These are phyloP conservation scores for Vigna mungo DNA, from an alignment of 306 rosid species.

Conservation along the genomic window DNA sequence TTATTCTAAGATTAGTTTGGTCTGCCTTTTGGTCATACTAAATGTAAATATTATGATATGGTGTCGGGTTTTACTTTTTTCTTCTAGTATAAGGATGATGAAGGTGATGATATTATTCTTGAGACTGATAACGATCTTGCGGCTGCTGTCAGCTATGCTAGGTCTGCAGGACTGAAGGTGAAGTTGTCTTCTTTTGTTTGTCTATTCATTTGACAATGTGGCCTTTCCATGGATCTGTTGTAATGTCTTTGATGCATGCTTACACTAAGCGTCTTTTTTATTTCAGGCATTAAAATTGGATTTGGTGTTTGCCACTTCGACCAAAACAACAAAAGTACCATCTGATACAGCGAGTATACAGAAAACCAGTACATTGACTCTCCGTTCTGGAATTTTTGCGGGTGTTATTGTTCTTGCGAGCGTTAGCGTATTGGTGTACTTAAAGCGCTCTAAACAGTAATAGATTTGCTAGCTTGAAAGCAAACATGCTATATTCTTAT, in stretches of 20 bases:
- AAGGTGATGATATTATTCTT: conserved; percentile 85
- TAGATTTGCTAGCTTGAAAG: conserved; percentile 36
- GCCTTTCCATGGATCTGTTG: conserved; percentile 14
- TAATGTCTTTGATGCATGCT: conserved; percentile 6
- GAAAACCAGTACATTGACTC: conserved; percentile 45
- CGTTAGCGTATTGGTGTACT: conserved; percentile 65
- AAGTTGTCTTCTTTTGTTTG: conserved; percentile 29
- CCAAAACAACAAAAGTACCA: conserved; percentile 23
- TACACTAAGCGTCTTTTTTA: conserved; percentile 27
- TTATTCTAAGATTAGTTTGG: conserved; percentile 31
- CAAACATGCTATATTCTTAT: conserved; percentile 19
- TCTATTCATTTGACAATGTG: conserved; percentile 18
- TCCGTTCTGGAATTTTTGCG: conserved; percentile 61
- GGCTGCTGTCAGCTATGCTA: conserved; percentile 82
- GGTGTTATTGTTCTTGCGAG: conserved; percentile 69
- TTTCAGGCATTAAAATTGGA: conserved; percentile 86
- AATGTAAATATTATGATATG: conserved; percentile 25
- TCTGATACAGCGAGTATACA: conserved; percentile 36
- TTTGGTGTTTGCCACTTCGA: conserved; percentile 64
- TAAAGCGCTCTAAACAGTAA: conserved; percentile 72
- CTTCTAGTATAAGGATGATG: conserved; percentile 87
- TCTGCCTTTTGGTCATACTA: conserved; percentile 27
- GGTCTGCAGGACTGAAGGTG: conserved; percentile 81
- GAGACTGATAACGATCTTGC: conserved; percentile 73
- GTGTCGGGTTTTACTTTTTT: neutral